Evolutionary conservation across 108 stramenopile species (phyloP).

Genomic region (Nitzschia putrida): DNA sequence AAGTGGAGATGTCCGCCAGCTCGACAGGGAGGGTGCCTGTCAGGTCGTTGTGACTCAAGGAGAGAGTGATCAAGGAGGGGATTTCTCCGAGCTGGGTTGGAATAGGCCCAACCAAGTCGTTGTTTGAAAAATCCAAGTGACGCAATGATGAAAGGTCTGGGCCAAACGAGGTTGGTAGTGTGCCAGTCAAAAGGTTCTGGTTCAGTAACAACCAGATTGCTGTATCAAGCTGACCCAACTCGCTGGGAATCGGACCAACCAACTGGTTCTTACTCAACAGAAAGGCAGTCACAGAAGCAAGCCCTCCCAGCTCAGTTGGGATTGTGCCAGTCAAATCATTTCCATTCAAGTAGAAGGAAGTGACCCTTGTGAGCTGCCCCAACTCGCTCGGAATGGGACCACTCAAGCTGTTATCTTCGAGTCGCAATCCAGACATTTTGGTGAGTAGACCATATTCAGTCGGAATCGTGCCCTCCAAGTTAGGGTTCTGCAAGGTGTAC

Average conservation of each 20-base stretch:
- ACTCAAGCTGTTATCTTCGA: slow-evolving; percentile 33
- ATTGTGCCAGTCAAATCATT: slow-evolving; percentile 39
- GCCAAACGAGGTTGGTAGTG: slow-evolving; percentile 31
- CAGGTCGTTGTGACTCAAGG: slow-evolving; percentile 33
- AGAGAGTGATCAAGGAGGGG: slow-evolving; percentile 37
- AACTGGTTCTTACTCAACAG: slow-evolving; percentile 23
- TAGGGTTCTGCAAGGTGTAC: too few relatives aligned
- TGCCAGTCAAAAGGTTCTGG: slow-evolving; percentile 44
- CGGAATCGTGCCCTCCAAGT: slow-evolving; percentile 42
- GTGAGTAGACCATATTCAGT: slow-evolving; percentile 40
- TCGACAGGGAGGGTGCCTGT: slow-evolving; percentile 29
- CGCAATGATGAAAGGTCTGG: slow-evolving; percentile 1
- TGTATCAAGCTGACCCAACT: slow-evolving; percentile 22
- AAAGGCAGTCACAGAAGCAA: slow-evolving; percentile 27
- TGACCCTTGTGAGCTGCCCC: slow-evolving; percentile 21
- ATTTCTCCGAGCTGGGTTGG: slow-evolving; percentile 41
- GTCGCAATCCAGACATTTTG: slow-evolving; percentile 37
- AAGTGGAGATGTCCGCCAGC: slow-evolving; percentile 22
- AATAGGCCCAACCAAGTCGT: slow-evolving; percentile 41
- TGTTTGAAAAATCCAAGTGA: slow-evolving; percentile 26
- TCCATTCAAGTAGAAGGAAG: slow-evolving; percentile 3
- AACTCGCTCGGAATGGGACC: slow-evolving; percentile 35
- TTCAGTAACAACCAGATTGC: slow-evolving; percentile 45
- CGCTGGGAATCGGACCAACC: slow-evolving; percentile 38
- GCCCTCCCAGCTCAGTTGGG: slow-evolving; percentile 26